Conservation (phyloP, 1,284 basidiomycete genomes). For the Anthracocystis setariae region DNA sequence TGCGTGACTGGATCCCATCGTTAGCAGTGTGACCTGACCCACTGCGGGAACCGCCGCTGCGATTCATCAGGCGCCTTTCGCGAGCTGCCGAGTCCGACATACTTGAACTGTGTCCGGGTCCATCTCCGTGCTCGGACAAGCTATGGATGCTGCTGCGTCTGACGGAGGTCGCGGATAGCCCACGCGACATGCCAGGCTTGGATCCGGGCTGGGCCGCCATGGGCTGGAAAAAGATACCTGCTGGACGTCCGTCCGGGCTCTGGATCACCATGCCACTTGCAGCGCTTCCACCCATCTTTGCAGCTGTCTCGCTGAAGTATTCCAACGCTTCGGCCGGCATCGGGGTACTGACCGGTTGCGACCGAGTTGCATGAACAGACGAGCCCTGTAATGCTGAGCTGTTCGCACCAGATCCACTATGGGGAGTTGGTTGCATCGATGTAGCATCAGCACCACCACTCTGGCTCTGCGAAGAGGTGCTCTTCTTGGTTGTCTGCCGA, state of each 20-base stretch:
- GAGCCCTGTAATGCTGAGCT: constrained; percentile 11
- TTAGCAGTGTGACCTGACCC: not conserved
- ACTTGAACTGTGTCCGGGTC: constrained; percentile 1
- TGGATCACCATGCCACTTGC: constrained; percentile 90
- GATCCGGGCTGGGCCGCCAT: constrained; percentile 20
- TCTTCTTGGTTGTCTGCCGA: constrained; percentile 8
- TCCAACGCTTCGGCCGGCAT: constrained; percentile 76
- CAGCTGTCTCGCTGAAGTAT: constrained; percentile 82
- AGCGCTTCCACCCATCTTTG: constrained; percentile 77
- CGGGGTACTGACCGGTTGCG: constrained; percentile 44
- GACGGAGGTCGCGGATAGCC: constrained; percentile 24
- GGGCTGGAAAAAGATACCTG: constrained; percentile 95
- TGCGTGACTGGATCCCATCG: not conserved
- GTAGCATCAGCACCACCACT: constrained; percentile 13
- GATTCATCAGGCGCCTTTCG: constrained; percentile 19
- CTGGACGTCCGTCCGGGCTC: constrained; percentile 88
- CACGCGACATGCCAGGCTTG: constrained; percentile 32
- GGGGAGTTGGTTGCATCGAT: constrained; percentile 13
- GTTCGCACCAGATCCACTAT: constrained; percentile 9
- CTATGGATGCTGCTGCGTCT: constrained; percentile 15
- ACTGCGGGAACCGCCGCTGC: constrained; percentile 17
- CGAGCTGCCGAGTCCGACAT: constrained; percentile 11
- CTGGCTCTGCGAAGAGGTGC: not conserved
- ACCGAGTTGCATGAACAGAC: constrained; percentile 11
- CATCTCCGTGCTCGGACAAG: constrained; percentile 25